phyloP scores from a whole-genome alignment of 345 rosid species.

The Eucalyptus camaldulensis region DNA sequence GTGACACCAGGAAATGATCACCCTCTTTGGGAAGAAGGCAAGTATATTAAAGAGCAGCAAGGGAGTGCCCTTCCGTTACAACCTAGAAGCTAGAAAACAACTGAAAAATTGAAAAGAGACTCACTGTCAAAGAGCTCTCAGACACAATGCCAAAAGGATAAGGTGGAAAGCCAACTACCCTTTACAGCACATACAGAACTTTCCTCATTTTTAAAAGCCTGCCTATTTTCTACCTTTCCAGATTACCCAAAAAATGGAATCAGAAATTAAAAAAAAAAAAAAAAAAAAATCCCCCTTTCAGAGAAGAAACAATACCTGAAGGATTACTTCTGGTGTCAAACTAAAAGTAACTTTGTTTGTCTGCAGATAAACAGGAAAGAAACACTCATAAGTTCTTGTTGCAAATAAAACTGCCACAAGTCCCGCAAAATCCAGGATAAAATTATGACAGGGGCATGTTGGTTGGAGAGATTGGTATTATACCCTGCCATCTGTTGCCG shows the following conservation, averaged over 20 bases:
- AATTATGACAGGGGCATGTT: background rate
- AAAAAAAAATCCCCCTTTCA: background rate
- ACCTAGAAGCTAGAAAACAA: background rate
- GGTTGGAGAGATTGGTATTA: background rate
- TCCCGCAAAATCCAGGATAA: background rate
- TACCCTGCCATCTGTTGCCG: slow-evolving; percentile 87
- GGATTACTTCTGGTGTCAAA: slow-evolving; percentile 76
- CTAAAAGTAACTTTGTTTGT: slow-evolving; percentile 86
- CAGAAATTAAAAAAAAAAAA: background rate
- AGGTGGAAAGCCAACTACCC: background rate
- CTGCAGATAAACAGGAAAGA: slow-evolving; percentile 20
- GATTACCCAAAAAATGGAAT: background rate
- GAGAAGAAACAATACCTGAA: slow-evolving; percentile 39
- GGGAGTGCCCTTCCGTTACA: background rate
- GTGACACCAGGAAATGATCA: background rate
- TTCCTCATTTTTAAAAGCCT: background rate
- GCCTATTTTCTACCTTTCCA: background rate
- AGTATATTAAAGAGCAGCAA: background rate
- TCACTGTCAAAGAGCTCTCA: background rate
- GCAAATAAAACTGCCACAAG: background rate
- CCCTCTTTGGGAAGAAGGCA: background rate
- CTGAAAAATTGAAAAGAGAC: background rate
- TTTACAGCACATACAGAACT: background rate
- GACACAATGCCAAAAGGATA: background rate
- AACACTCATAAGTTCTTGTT: background rate